Evolutionary conservation across 805 yeast species (phyloP).

Genomic region (Candida yuanshanica): DNA sequence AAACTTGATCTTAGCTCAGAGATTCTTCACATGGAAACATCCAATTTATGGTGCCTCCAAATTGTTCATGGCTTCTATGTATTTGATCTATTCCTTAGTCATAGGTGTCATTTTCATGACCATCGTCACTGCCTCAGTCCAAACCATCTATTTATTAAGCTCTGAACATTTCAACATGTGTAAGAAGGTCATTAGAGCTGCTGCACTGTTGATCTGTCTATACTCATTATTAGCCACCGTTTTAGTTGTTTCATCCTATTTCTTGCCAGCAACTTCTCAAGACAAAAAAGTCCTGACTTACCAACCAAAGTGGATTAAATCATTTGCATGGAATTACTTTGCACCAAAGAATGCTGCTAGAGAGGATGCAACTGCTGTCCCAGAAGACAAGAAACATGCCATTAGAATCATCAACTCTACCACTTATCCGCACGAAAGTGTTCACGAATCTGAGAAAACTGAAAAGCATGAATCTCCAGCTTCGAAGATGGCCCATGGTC

Average conservation of each 20-base stretch:
- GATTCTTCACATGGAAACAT: slow-evolving; percentile 74
- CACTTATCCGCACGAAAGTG: slow-evolving; percentile 31
- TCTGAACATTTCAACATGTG: slow-evolving; percentile 42
- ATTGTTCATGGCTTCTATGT: slow-evolving; percentile 45
- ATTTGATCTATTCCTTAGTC: slow-evolving; percentile 47
- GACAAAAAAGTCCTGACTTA: slow-evolving; percentile 51
- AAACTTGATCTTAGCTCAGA: slow-evolving; percentile 62
- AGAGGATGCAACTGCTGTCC: slow-evolving; percentile 35
- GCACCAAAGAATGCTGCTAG: slow-evolving; percentile 47
- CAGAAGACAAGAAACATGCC: slow-evolving; percentile 33
- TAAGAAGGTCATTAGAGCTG: slow-evolving; percentile 48
- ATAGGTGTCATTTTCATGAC: slow-evolving; percentile 57
- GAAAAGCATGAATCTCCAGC: slow-evolving; percentile 7
- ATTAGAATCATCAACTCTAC: slow-evolving; percentile 59
- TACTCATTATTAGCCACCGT: slow-evolving; percentile 52
- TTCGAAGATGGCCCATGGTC: slow-evolving; percentile 1
- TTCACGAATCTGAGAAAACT: slow-evolving; percentile 14
- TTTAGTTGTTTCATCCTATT: slow-evolving; percentile 46
- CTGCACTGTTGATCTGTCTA: slow-evolving; percentile 39
- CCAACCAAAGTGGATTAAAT: slow-evolving; percentile 75
- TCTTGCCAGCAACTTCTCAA: slow-evolving; percentile 47
- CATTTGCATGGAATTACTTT: slow-evolving; percentile 55
- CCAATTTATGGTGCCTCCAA: slow-evolving; percentile 58
- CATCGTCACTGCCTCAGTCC: slow-evolving; percentile 55
- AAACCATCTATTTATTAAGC: slow-evolving; percentile 49